A percentile compares a stretch with the other conserved stretches of the same genome.
Evolutionary conservation across 441 rosid genomes (phyloP).

Genomic region (Mallotus japonicus): DNA sequence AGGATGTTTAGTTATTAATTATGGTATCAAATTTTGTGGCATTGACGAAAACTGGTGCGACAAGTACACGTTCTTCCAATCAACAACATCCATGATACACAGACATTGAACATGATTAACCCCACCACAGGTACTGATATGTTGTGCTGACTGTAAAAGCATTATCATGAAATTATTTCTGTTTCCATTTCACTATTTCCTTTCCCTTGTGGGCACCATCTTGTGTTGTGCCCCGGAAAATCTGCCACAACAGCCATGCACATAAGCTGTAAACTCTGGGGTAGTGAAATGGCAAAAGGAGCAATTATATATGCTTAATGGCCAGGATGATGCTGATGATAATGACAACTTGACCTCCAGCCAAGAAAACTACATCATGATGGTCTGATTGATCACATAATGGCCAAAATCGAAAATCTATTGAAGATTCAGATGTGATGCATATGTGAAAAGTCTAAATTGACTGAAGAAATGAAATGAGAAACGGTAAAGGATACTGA

Average conservation of each 20-base stretch:
- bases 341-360: too few species aligned
- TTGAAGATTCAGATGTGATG: too few species aligned
- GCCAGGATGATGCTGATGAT: too few species aligned
- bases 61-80: background rate
- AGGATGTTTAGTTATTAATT: conserved; percentile 33
- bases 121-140: background rate
- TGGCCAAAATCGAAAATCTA: background rate
- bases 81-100: background rate
- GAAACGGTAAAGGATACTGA: conserved; percentile 69
- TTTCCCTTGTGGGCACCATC: too few species aligned
- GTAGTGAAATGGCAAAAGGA: background rate
- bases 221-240: too few species aligned
- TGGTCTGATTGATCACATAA: background rate
- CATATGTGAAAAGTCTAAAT: background rate
- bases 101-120: background rate
- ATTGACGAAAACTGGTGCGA: background rate
- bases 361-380: background rate
- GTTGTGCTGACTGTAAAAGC: background rate
- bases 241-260: too few species aligned
- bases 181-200: background rate
- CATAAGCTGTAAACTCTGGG: too few species aligned
- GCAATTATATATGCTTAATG: background rate
- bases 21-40: background rate
- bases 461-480: background rate
- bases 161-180: background rate